Evolutionary conservation across 805 yeast species (phyloP).

Genomic region (Yamadazyma endophytica): DNA sequence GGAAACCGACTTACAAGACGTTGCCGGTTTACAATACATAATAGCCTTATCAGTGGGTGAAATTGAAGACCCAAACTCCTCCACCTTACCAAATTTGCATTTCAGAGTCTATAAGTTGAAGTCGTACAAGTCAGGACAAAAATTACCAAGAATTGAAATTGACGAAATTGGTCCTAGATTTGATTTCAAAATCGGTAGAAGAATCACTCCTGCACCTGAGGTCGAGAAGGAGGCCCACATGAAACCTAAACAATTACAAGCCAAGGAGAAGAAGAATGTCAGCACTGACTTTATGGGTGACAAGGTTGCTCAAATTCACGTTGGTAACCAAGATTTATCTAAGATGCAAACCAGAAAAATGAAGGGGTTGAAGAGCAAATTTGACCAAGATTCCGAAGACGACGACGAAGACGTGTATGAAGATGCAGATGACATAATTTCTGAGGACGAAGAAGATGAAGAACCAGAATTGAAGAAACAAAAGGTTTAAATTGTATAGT

Average conservation of each 20-base stretch:
- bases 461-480: constrained; percentile 27
- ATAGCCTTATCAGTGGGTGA: constrained; percentile 75
- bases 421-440: constrained; percentile 13
- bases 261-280: constrained; percentile 84
- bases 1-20: constrained; percentile 77
- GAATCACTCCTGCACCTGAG: constrained; percentile 77
- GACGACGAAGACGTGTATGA: constrained; percentile 28
- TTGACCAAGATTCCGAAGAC: constrained; percentile 67
- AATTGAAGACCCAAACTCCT: constrained; percentile 70
- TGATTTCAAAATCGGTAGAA: constrained; percentile 89
- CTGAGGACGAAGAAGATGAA: constrained; percentile 12
- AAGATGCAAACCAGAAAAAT: constrained; percentile 94
- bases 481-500: constrained; percentile 18
- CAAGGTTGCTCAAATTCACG: constrained; percentile 92
- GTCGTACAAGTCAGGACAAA: constrained; percentile 78
- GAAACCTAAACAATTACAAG: constrained; percentile 76
- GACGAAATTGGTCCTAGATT: constrained; percentile 95
- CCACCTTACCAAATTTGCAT: constrained; percentile 70
- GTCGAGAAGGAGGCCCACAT: constrained; percentile 84
- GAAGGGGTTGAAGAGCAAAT: constrained; percentile 92
- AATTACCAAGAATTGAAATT: constrained; percentile 88
- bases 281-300: constrained; percentile 90
- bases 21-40: constrained; percentile 90
- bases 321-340: constrained; percentile 90
- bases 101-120: constrained; percentile 89